phyloP scores from a whole-genome alignment of 2,329 filamentous ascomycete species.

The Ophiostoma perfectum region DNA sequence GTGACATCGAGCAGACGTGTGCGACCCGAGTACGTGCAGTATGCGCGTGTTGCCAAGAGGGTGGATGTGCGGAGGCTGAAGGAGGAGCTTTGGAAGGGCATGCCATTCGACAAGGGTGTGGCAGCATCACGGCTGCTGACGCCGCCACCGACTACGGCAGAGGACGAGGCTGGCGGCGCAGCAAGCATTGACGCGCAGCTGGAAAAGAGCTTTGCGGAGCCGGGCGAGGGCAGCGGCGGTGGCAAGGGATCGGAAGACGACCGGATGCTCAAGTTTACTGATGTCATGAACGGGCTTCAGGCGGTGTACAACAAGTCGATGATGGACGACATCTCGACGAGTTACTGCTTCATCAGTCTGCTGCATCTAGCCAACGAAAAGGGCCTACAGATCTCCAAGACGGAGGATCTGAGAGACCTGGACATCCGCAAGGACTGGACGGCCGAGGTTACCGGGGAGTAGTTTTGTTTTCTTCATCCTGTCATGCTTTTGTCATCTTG shows the following conservation, averaged over 20 bases:
- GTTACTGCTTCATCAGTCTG: conserved; percentile 85
- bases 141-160: conserved; percentile 22
- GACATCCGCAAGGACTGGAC: conserved; percentile 58
- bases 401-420: conserved; percentile 53
- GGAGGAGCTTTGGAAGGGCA: conserved; percentile 65
- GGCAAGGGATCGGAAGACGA: conserved; percentile 39
- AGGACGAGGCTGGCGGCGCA: not conserved
- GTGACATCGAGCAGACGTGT: conserved; percentile 60
- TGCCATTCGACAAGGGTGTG: conserved; percentile 49
- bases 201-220: conserved; percentile 18
- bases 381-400: conserved; percentile 69
- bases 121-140: conserved; percentile 30
- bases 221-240: conserved; percentile 23
- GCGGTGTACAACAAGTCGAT: conserved; percentile 76
- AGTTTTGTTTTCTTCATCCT: conserved; percentile 13
- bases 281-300: conserved; percentile 85
- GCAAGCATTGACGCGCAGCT: conserved; percentile 20
- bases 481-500: not conserved
- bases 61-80: conserved; percentile 64
- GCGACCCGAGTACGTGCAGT: conserved; percentile 64
- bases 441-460: conserved; percentile 49
- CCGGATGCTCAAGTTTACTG: conserved; percentile 71
- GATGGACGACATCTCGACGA: conserved; percentile 93
- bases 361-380: conserved; percentile 91
- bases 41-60: conserved; percentile 65